Base-by-base conservation (phyloP, 202 grass and related monocot genomes). In the Dendrocalamus latiflorus region DNA sequence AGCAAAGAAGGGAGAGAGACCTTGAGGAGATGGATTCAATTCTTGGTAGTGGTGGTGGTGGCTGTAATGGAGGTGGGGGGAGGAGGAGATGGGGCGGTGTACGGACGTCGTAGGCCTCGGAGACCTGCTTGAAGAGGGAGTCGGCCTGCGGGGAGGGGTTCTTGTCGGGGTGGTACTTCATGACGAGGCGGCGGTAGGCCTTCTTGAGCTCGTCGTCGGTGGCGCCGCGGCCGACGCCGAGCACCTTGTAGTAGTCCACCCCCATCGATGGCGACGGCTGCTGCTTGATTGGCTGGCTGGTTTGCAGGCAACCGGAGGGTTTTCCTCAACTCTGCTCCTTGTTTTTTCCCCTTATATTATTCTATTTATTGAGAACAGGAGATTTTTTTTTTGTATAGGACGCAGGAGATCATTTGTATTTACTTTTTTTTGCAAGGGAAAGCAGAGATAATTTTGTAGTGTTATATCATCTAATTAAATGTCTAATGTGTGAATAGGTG, bases 81-180 rank as follows among this genome's bases (percentile, higher is more conserved):
- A 74, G 12, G 26, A 50, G 51, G 28, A 28, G 25, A 30, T 7
- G 10, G 5, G 33, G 6, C 6, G 38, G 38, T 33, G 51, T 49
- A 88, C 84, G 68, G 68, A 92, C 93, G 78, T 95, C 90, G 70
- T 95, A 92, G 72, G 90, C 93, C 55, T 90, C 85, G 74, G 93
- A 92, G 79, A 95, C 82, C 51, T 90, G 90, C 80, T 92, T 90
- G 85, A 95, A 95, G 79, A 86, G 84, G 61, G 93, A 56, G 26
- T 86, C 93, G 38, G 93, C 90, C 62, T 92, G 79, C 24, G 84
- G 73, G 58, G 62, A 76, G 34, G 90, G 90, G 70, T 95, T 95
- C 90, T 90, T 92, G 77, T 92, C 90, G 10, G 93, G 93, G 66
- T 92, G 93, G 60, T 89, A 88, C 57, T 88, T 90, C 93, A 95